phyloP scores from a whole-genome alignment of 176 grass and related monocot genomes.

The Oryza glaberrima region DNA sequence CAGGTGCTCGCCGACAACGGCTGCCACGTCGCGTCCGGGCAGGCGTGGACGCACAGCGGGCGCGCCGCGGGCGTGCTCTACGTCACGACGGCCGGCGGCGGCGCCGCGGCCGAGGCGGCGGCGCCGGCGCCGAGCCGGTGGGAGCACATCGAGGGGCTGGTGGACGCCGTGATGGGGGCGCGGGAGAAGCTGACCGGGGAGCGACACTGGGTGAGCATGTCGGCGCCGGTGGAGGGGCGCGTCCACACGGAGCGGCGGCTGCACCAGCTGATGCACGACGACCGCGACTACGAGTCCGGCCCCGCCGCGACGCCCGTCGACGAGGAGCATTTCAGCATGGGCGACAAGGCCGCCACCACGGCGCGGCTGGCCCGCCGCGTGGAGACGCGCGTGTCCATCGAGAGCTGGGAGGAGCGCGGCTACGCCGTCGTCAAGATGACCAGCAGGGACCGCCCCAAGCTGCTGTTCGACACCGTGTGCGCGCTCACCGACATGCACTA shows the following conservation, averaged over 20 bases:
- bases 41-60: constrained; percentile 68
- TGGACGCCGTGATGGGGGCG: constrained; percentile 58
- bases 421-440: constrained; percentile 79
- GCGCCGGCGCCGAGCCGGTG: constrained; percentile 39
- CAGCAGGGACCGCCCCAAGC: constrained; percentile 62
- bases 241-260: constrained; percentile 70
- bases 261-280: constrained; percentile 81
- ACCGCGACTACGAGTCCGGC: constrained; percentile 60
- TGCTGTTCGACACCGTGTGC: constrained; percentile 84
- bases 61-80: constrained; percentile 60
- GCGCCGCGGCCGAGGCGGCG: background rate
- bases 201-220: constrained; percentile 53
- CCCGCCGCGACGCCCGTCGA: constrained; percentile 52
- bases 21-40: constrained; percentile 62
- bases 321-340: constrained; percentile 46
- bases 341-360: constrained; percentile 18
- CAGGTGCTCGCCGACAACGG: constrained; percentile 58
- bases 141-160: constrained; percentile 59
- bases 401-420: constrained; percentile 65
- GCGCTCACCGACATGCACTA: constrained; percentile 84
- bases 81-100: constrained; percentile 26
- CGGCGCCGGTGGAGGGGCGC: constrained; percentile 51
- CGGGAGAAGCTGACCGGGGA: constrained; percentile 47
- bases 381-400: constrained; percentile 59
- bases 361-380: background rate